Percentiles rank a stretch among this genome's conserved stretches.
These are phyloP conservation scores for Ulota crispa DNA, from an alignment of 225 moss, liverwort and hornwort species.

Conservation along the genomic window DNA sequence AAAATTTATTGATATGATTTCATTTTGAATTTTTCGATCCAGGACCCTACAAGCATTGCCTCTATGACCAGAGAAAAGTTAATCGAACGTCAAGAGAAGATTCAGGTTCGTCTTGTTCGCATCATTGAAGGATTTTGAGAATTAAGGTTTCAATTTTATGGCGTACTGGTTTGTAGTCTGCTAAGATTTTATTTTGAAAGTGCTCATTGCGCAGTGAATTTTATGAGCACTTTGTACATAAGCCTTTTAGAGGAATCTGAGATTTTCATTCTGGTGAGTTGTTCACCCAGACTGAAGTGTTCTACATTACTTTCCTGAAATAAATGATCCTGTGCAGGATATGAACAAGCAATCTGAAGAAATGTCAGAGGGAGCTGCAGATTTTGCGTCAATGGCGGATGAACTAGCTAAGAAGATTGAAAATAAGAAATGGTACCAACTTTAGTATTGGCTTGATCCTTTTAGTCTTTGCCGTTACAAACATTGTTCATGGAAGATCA, in stretches of 20 bases:
- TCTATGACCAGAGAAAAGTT: constrained; percentile 79
- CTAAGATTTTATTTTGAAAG: not conserved
- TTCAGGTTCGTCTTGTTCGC: constrained; percentile 58
- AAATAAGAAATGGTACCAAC: constrained; percentile 82
- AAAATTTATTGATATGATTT: constrained; percentile 1
- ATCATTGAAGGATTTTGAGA: constrained; percentile 7
- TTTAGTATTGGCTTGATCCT: constrained; percentile 30
- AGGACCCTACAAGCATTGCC: constrained; percentile 73
- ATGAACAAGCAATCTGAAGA: constrained; percentile 73
- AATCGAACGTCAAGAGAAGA: constrained; percentile 82
- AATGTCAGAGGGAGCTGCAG: constrained; percentile 67
- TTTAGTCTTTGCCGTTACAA: not conserved
- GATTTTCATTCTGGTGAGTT: not conserved
- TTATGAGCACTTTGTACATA: not conserved
- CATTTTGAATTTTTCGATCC: constrained; percentile 7
- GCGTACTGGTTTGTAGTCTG: not conserved
- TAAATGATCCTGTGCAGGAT: constrained; percentile 45
- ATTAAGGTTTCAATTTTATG: not conserved
- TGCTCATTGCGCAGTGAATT: not conserved
- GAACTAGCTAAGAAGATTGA: constrained; percentile 79
- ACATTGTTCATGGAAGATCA: not conserved
- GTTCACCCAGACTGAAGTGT: not conserved
- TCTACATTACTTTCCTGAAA: not conserved
- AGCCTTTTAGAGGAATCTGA: not conserved
- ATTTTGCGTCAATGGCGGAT: constrained; percentile 87